Evolutionary conservation across 1,284 basidiomycete genomes (phyloP), one percentile per base, ranked within the genome.

Genomic region (Pseudozyma tsukubaensis): DNA sequence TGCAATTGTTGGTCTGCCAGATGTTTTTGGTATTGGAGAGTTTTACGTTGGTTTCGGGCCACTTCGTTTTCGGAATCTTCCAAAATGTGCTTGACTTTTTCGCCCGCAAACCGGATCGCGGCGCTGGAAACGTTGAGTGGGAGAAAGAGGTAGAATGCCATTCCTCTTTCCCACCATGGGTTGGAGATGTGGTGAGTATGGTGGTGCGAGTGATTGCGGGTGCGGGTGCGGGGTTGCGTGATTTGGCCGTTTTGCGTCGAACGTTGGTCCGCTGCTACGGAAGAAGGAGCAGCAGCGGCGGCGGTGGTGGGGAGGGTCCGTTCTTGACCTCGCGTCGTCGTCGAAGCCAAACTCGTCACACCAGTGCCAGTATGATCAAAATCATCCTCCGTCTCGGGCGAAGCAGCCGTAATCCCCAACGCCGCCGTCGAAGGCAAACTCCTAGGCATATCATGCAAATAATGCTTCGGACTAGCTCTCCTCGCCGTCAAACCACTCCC

Each of bases 91-190:
- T 66, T 60, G 34, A 75, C 58, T 37, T 75, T 74, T 8, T 75
- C 72, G 21, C 76, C 72, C 0, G 76, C 76, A 40, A 71, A 75
- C 9, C 68, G 60, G 21, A 75, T 57, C 11, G 72, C 72, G 10
- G 72, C 72, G 29, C 59, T 62, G 0, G 76, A 74, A 2, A 72
- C 64, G 59, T 77, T 77, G 51, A 77, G 57, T 11, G 76, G 72
- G 3, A 77, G 59, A 36, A 77, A 77, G 39, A 77, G 71, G 48
- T 77, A 77, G 61, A 74, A 77, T 1, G 68, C 66, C 42, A 65
- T 24, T 0, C 76, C 76, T 19, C 67, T 60, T 43, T 77, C 68
- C 69, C 69, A 77, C 72, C 71, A 77, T 8, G 72, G 60, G 24
- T 71, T 21, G 1, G 60, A 65, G 42, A 72, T 52, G 21, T 56